A percentile compares a stretch with the other conserved stretches of the same genome.
Conservation (phyloP, 2,329 filamentous ascomycete genomes). For the Xylaria multiplex region DNA sequence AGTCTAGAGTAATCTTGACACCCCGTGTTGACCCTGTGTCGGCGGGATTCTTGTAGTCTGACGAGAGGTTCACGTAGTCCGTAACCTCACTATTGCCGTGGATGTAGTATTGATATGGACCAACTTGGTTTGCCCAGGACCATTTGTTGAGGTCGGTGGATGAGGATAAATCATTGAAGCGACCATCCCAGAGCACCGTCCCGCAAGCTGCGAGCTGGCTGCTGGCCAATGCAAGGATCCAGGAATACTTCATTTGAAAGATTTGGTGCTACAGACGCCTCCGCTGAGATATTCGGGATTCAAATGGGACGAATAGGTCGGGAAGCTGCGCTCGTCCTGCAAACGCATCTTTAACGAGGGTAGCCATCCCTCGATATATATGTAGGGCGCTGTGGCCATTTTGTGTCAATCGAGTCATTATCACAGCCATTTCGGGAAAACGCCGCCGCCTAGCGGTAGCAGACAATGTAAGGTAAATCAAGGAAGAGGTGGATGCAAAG, state of each 20-base stretch:
- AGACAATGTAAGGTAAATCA: not conserved
- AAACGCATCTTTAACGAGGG: not conserved
- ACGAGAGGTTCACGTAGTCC: slow-evolving; percentile 70
- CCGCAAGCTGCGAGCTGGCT: slow-evolving; percentile 50
- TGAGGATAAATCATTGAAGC: slow-evolving; percentile 65
- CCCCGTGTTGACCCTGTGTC: slow-evolving; percentile 71
- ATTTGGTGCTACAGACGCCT: not conserved
- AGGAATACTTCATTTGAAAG: slow-evolving; percentile 40
- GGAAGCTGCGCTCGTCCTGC: not conserved
- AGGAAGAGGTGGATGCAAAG: slow-evolving; percentile 21
- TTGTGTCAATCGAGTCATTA: slow-evolving; percentile 10
- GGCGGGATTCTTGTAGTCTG: slow-evolving; percentile 71
- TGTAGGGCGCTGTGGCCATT: not conserved
- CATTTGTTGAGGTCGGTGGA: slow-evolving; percentile 65
- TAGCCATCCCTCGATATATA: not conserved
- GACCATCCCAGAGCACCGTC: slow-evolving; percentile 68
- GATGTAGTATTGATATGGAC: slow-evolving; percentile 80
- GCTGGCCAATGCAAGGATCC: slow-evolving; percentile 39
- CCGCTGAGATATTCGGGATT: not conserved
- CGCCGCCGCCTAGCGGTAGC: not conserved
- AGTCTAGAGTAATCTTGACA: slow-evolving; percentile 72
- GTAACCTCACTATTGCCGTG: slow-evolving; percentile 68
- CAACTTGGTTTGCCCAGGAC: slow-evolving; percentile 69
- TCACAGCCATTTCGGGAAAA: slow-evolving; percentile 1
- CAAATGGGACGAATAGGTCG: not conserved